These are phyloP conservation scores for Alternaria brassicicola DNA, from an alignment of 2,329 filamentous ascomycete genomes.

Conservation along the genomic window DNA sequence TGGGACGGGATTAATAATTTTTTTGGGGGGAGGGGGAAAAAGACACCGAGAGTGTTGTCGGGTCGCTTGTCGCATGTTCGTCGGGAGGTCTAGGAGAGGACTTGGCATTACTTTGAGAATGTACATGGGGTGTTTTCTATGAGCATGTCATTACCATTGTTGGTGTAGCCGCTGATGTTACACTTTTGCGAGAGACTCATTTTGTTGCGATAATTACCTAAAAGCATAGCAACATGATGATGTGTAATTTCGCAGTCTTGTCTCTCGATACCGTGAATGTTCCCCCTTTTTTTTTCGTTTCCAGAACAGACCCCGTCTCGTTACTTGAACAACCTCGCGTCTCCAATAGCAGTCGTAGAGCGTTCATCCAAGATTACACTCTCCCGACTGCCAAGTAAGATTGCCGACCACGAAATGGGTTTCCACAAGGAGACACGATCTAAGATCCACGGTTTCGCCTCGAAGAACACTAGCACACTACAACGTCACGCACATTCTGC, in stretches of 20 bases:
- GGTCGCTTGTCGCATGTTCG: conserved; percentile 2
- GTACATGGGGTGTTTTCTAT: background rate
- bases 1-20: conserved; percentile 1
- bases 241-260: background rate
- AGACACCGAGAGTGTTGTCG: background rate
- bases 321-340: background rate
- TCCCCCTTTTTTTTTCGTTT: background rate
- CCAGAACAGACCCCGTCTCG: background rate
- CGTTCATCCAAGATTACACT: background rate
- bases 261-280: background rate
- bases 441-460: background rate
- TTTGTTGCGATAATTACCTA: background rate
- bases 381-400: background rate
- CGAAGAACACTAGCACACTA: background rate
- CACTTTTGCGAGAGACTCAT: background rate
- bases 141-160: background rate
- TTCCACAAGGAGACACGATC: background rate
- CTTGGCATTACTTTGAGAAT: conserved; percentile 1
- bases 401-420: background rate
- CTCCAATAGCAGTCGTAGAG: background rate
- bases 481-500: background rate
- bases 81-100: background rate
- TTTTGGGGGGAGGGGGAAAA: background rate
- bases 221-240: background rate
- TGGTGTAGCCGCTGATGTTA: background rate